Evolutionary conservation across 371 early-diverging fungal genomes (phyloP).

Genomic region (Lichtheimia hyalospora): DNA sequence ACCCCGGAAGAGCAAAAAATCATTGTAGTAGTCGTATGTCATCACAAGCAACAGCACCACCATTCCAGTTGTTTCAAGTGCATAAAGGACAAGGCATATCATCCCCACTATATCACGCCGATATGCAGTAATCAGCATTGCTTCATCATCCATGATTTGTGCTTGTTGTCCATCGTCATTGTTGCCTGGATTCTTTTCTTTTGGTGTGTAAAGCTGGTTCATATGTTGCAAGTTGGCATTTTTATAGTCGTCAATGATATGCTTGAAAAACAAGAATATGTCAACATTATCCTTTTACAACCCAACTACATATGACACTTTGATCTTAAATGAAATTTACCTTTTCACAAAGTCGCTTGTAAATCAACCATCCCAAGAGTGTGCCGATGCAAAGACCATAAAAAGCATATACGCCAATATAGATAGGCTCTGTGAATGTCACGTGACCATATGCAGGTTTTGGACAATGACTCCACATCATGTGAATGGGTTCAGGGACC

Average conservation of each 20-base stretch:
- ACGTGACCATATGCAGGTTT: slow-evolving; percentile 42
- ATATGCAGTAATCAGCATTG: slow-evolving; percentile 38
- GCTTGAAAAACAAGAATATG: slow-evolving; percentile 1
- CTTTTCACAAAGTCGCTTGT: slow-evolving; percentile 52
- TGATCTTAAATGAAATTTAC: slow-evolving; percentile 2
- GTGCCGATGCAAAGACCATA: slow-evolving; percentile 62
- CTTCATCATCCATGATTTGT: slow-evolving; percentile 11
- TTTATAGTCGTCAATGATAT: no score
- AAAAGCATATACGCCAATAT: slow-evolving; percentile 51
- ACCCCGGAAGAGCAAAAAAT: slow-evolving; percentile 32
- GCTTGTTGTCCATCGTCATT: no score
- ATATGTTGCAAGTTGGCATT: no score
- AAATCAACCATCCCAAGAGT: slow-evolving; percentile 52
- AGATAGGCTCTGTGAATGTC: slow-evolving; percentile 39
- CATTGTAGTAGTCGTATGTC: slow-evolving; percentile 34
- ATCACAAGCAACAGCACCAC: slow-evolving; percentile 38
- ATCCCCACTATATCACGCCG: slow-evolving; percentile 31
- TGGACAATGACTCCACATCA: slow-evolving; percentile 60
- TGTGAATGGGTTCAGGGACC: slow-evolving; percentile 24
- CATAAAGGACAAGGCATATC: slow-evolving; percentile 17
- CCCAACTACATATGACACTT: background rate
- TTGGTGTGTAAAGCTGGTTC: no score
- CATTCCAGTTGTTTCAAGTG: slow-evolving; percentile 36
- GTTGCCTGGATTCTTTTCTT: no score
- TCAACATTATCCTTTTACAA: background rate